Conservation (phyloP, 148 eudicot species). For the Vaccinium myrtillus region DNA sequence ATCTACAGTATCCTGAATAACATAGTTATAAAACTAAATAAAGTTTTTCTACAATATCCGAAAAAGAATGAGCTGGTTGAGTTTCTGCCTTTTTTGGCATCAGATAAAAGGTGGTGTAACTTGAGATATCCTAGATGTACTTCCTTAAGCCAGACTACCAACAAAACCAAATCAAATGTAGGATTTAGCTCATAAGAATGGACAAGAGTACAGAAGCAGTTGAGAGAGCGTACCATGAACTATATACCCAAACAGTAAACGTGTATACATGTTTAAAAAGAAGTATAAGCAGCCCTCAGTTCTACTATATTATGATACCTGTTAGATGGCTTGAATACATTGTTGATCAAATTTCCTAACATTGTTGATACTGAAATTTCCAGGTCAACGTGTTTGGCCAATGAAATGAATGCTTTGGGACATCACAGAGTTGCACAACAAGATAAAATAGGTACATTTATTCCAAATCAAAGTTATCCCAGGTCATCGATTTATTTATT, state of each 20-base stretch:
- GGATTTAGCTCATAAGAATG: neutral
- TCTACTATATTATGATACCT: neutral
- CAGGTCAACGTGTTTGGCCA: neutral
- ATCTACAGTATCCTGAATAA: slow-evolving; percentile 71
- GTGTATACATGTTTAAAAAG: neutral
- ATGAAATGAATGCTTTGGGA: neutral
- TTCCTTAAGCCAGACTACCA: neutral
- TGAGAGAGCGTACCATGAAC: neutral
- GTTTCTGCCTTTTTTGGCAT: neutral
- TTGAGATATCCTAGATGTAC: slow-evolving; percentile 2
- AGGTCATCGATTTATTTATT: neutral
- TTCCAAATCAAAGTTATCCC: no score
- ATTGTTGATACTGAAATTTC: no score
- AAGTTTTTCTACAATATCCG: neutral
- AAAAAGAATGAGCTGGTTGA: neutral
- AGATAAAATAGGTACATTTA: neutral
- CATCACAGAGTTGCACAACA: neutral
- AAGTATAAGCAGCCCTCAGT: neutral
- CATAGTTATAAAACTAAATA: slow-evolving; percentile 4
- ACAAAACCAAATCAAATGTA: neutral
- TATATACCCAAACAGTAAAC: neutral
- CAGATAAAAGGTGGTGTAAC: neutral
- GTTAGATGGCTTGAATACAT: no score
- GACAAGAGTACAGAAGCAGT: neutral
- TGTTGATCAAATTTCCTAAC: no score